A percentile compares a stretch with the other conserved stretches of the same genome.
Evolutionary conservation across 306 rosid genomes (phyloP).

Genomic region (Trifolium subterraneum): DNA sequence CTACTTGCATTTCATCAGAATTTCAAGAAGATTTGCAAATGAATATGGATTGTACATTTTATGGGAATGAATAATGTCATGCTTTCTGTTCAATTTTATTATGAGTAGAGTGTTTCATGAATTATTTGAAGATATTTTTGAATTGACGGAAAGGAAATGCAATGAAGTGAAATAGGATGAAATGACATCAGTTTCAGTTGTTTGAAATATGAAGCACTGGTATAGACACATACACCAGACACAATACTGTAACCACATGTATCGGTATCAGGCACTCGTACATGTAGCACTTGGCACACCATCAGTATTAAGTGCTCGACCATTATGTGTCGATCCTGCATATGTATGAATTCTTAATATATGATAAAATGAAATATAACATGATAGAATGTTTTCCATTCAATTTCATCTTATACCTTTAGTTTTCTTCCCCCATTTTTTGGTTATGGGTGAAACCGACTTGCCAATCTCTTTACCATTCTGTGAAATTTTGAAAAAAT

Average conservation of each 20-base stretch:
- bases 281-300: neutral
- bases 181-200: neutral
- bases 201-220: neutral
- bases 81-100: neutral
- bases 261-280: neutral
- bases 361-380: too few species aligned
- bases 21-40: slow-evolving; percentile 12
- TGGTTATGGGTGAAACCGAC: too few species aligned
- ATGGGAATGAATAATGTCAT: neutral
- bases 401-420: too few species aligned
- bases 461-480: too few species aligned
- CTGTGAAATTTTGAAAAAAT: too few species aligned
- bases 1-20: slow-evolving; percentile 5
- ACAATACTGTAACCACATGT: neutral
- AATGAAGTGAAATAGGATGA: neutral
- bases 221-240: neutral
- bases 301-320: too few species aligned
- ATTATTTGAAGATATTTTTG: neutral
- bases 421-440: too few species aligned
- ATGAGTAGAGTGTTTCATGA: neutral
- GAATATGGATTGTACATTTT: neutral
- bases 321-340: neutral
- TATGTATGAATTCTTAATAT: too few species aligned
- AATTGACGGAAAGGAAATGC: neutral
- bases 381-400: too few species aligned